Evolutionary conservation across 805 yeast species (phyloP), one percentile per base, ranked within the genome.

Genomic region (Hagleromyces aurorensis): DNA sequence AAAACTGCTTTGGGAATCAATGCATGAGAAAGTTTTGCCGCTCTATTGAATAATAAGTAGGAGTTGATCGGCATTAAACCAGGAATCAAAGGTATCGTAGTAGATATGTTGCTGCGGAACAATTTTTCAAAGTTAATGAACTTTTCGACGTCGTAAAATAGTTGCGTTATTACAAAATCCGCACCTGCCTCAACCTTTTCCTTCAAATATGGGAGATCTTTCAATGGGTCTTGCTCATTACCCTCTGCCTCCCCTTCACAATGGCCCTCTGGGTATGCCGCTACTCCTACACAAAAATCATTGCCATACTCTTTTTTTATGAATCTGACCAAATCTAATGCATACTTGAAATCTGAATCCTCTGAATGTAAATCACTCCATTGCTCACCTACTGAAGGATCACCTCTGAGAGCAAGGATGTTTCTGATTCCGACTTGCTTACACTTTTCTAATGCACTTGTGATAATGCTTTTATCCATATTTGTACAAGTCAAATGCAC

Each of bases 261-360:
- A 58, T 89, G 96, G 12, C 98, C 98, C 53, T 89, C 98, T 6
- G 98, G 96, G 55, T 89, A 89, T 1, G 93, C 96, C 2, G 98
- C 98, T 10, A 89, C 98, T 37, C 98, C 98, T 32, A 89, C 66
- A 51, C 95, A 82, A 59, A 89, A 89, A 44, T 76, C 79, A 50
- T 82, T 82, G 3, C 84, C 91, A 51, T 87, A 66, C 27, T 72
- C 55, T 31, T 65, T 41, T 43, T 71, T 74, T 43, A 91, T 87
- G 53, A 89, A 87, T 41, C 62, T 69, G 7, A 91, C 94, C 37
- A 91, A 69, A 53, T 91, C 98, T 1, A 73, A 79, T 1, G 98
- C 97, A 50, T 77, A 68, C 39, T 65, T 62, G 59, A 86, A 87
- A 31, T 72, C 79, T 32, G 69, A 62, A 6, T 69, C 66, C 5